phyloP scores from a whole-genome alignment of 1,139 yeast species.

The Debaryomyces coudertii region DNA sequence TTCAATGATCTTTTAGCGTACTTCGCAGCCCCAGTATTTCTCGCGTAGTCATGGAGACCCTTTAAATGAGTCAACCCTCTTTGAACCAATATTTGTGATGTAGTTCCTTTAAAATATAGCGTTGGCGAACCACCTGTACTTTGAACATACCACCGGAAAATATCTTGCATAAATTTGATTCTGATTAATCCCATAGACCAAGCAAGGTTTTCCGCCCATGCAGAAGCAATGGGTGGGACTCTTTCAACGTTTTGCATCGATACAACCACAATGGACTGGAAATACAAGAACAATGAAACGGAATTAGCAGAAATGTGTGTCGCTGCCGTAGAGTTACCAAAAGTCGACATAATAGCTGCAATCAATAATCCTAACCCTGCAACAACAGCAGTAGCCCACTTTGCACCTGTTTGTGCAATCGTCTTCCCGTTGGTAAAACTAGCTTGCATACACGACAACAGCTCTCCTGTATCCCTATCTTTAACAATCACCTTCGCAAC shows the following conservation, averaged over 20 bases:
- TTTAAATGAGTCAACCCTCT: slow-evolving; percentile 47
- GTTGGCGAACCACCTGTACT: slow-evolving; percentile 78
- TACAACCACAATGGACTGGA: slow-evolving; percentile 75
- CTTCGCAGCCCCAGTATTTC: slow-evolving; percentile 12
- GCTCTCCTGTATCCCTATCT: slow-evolving; percentile 39
- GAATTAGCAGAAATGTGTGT: slow-evolving; percentile 78
- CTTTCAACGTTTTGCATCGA: slow-evolving; percentile 73
- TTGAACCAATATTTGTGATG: slow-evolving; percentile 67
- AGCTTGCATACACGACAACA: slow-evolving; percentile 70
- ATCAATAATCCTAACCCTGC: slow-evolving; percentile 77
- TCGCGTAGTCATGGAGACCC: slow-evolving; percentile 27
- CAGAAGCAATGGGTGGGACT: slow-evolving; percentile 77
- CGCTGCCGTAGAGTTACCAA: slow-evolving; percentile 80
- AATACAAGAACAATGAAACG: slow-evolving; percentile 70
- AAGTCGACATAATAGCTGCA: slow-evolving; percentile 69
- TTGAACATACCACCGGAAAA: slow-evolving; percentile 81
- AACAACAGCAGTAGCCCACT: slow-evolving; percentile 82
- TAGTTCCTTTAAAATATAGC: slow-evolving; percentile 57
- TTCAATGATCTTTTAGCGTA: slow-evolving; percentile 31
- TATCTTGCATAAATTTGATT: slow-evolving; percentile 69
- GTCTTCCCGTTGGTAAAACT: slow-evolving; percentile 73
- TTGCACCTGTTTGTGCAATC: slow-evolving; percentile 73
- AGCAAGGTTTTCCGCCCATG: slow-evolving; percentile 81
- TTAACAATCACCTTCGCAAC: slow-evolving; percentile 57
- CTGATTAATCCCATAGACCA: slow-evolving; percentile 86